phyloP scores from a whole-genome alignment of 2,329 filamentous ascomycete genomes.

The Ceratocystis colombiana region DNA sequence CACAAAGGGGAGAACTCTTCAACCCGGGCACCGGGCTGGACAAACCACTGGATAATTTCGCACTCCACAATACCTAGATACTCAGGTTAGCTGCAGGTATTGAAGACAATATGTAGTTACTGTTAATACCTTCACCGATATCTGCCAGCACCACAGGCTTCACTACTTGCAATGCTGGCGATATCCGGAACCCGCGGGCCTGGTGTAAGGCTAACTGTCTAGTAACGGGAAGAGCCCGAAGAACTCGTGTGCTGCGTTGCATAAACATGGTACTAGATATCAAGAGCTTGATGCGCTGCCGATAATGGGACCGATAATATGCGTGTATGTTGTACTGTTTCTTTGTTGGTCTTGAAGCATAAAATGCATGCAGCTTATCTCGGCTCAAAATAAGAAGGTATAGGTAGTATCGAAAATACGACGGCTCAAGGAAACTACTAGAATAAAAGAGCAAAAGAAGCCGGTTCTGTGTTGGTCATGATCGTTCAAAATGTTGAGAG shows the following conservation, averaged over 20 bases:
- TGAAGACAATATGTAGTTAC: not conserved
- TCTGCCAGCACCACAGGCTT: constrained; percentile 77
- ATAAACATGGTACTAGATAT: constrained; percentile 41
- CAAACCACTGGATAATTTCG: constrained; percentile 99
- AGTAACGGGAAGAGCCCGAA: constrained; percentile 31
- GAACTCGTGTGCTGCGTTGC: constrained; percentile 41
- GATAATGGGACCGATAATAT: not conserved
- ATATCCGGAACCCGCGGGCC: constrained; percentile 3
- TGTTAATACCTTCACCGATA: constrained; percentile 64
- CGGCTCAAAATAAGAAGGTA: not conserved
- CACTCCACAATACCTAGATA: constrained; percentile 83
- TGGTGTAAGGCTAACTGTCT: not conserved
- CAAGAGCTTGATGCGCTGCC: not conserved
- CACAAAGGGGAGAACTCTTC: constrained; percentile 97
- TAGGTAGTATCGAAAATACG: not conserved
- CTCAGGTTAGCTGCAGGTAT: not conserved
- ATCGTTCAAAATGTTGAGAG: not conserved
- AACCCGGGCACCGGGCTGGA: constrained; percentile 86
- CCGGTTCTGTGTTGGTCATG: constrained; percentile 4
- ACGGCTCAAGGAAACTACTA: not conserved
- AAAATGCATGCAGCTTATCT: not conserved
- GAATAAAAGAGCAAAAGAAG: not conserved
- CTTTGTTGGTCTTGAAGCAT: not conserved
- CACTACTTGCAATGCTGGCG: constrained; percentile 44
- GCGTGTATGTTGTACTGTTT: not conserved